Evolutionary conservation across 2,329 filamentous ascomycete species (phyloP), one percentile per base, ranked within the genome.

Genomic region (Xylaria arbuscula): DNA sequence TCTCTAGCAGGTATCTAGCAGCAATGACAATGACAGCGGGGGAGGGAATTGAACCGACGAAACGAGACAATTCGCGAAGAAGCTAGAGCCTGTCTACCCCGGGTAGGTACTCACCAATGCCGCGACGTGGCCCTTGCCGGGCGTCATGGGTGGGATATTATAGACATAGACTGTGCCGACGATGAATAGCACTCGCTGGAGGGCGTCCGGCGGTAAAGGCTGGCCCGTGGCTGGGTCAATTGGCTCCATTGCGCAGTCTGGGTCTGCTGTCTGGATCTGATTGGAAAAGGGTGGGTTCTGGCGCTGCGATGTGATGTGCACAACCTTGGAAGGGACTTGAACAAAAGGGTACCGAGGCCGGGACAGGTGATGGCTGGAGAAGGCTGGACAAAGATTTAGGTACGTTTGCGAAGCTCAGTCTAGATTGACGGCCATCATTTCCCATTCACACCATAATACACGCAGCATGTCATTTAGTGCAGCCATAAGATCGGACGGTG

Each of bases 121-220:
- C 67, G 94, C 93, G 42, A 86, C 87, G 84, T 97, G 92, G 79
- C 93, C 93, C 79, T 92, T 91, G 75, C 89, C 93, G 19, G 90
- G 91, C 53, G 90, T 86, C 66, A 94, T 84, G 28, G 93, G 93
- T 19, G 93, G 93, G 79, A 97, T 94, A 77, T 91, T 89, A 86
- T 97, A 97, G 84, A 97, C 87, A 83, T 97, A 93, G 72, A 96
- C 91, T 72, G 86, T 84, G 75, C 86, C 83, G 71, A 90, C 88
- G 79, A 94, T 83, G 86, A 93, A 94, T 79, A 97, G 90, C 78
- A 96, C 85, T 79, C 93, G 90, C 81, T 96, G 92, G 81, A 97
- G 95, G 75, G 93, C 91, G 77, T 93, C 92, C 61, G 88, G 78
- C 64, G 92, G 90, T 73, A 93, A 86, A 72, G 89, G 80, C 40